Base-by-base conservation (phyloP, 169 alveolate genomes). In the Eimeria praecox region DNA sequence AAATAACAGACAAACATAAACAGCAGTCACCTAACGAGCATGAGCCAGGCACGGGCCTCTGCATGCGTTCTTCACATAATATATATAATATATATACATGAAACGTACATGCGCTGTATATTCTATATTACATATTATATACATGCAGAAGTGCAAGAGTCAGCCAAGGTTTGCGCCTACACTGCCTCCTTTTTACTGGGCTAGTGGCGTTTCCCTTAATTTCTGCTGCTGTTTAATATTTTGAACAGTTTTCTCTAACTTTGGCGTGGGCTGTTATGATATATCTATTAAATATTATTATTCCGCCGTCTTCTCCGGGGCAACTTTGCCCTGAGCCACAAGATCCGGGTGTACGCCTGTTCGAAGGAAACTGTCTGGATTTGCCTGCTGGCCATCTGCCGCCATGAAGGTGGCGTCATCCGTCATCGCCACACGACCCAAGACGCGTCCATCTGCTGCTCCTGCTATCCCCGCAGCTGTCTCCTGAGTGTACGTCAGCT, bases 401-500 rank as follows among this genome's bases (percentile, higher is more conserved):
- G 75, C 22, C 91, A 83, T 83, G 49, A 83, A 83, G 14, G 66
- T 52, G 6, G 91, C 75, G 30, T 83, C 91, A 14, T 83, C 91
- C 35, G 77, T 77, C 91, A 83, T 83, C n/a, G 91, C 91, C 0
- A 83, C 91, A 6, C 91, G 44, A 33, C 91, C 91, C 9, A 83
- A 30, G 35, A 83, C 77, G 33, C 75, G 75, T 33, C 77, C 77
- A 16, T 27, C 91, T 30, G 40, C 62, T 40, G 59, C 66, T 20
- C 54, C 91, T 64, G 75, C 75, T 27, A n/a, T 6, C 9, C 69
- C 69, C 12, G 91, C 59, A 40, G 59, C 46, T 20, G 95, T 92
- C 75, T 92, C 95, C 35, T 78, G 75, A 20, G 85, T 86, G 56
- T 38, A 92, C n/a, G 62, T 62, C 42, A 92, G 78, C 75, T 92